These are phyloP conservation scores for Saccharomycopsis synnaedendra DNA, from an alignment of 805 yeast genomes.

Conservation along the genomic window DNA sequence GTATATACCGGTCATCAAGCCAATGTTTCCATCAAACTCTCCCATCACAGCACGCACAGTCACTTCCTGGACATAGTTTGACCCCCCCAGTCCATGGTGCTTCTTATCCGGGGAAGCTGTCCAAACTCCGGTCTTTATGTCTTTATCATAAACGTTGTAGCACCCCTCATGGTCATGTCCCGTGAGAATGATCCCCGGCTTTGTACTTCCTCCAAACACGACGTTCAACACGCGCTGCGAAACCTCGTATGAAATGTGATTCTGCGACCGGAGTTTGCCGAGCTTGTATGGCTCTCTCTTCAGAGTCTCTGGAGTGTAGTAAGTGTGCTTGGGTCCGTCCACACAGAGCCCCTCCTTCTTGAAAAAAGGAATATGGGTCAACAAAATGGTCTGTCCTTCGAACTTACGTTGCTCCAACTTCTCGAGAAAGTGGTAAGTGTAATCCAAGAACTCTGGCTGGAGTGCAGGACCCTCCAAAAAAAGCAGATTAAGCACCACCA, in stretches of 20 bases:
- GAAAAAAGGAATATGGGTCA: slow-evolving; percentile 85
- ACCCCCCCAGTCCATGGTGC: slow-evolving; percentile 15
- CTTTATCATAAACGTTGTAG: slow-evolving; percentile 48
- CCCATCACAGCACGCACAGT: slow-evolving; percentile 96
- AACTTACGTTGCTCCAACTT: slow-evolving; percentile 44
- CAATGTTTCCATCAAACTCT: slow-evolving; percentile 83
- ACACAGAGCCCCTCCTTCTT: slow-evolving; percentile 73
- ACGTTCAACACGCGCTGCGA: slow-evolving; percentile 58
- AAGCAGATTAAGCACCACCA: slow-evolving; percentile 79
- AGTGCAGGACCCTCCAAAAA: slow-evolving; percentile 84
- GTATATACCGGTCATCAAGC: slow-evolving; percentile 68
- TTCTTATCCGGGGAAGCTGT: slow-evolving; percentile 30
- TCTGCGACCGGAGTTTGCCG: slow-evolving; percentile 70
- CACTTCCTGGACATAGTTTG: slow-evolving; percentile 49
- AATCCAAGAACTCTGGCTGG: slow-evolving; percentile 55
- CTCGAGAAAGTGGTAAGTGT: slow-evolving; percentile 65
- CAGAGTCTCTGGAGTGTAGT: slow-evolving; percentile 42
- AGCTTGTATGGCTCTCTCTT: slow-evolving; percentile 51
- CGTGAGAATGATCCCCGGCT: slow-evolving; percentile 69
- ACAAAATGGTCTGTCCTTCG: slow-evolving; percentile 67
- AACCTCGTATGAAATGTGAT: slow-evolving; percentile 62
- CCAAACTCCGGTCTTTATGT: slow-evolving; percentile 39
- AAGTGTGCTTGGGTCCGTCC: slow-evolving; percentile 72
- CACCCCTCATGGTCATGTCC: slow-evolving; percentile 99
- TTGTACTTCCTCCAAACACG: slow-evolving; percentile 37